Base-by-base conservation (phyloP, 768 basidiomycete species). In the Tubosaeta sp. region DNA sequence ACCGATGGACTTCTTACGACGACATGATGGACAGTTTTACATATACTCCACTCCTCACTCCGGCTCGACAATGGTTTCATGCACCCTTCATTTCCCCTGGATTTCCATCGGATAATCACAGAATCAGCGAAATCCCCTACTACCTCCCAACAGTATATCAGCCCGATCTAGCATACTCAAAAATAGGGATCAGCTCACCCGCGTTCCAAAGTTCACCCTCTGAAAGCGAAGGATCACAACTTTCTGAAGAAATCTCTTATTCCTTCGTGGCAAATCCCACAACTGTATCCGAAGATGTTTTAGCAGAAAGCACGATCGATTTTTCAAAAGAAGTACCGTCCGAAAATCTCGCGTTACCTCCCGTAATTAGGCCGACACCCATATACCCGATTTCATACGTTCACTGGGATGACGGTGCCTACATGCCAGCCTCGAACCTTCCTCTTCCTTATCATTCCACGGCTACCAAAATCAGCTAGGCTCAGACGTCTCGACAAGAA, bases 51-150 rank as follows among this genome's bases (percentile, higher is more conserved):
- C 49, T 51, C n/a, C 58, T 63, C 16, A 60, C 61, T 8, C 61
- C 71, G 22, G 42, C 55, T 5, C 68, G 70, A 34, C 69, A 71
- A 59, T 41, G 60, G n/a, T 51, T 65, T n/a, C 66, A 65, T 41
- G 56, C 57, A 6, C 58, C 68, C 10, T 47, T 56, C 32, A 51
- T 61, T 16, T 68, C 71, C 14, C 64, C 64, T 19, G 61, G 65
- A 16, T 39, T 55, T 31, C 54, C 59, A 43, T 44, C 54, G 8
- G 63, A 64, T 48, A 62, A 50, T 22, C 49, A 33, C 39, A 32
- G 43, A 27, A 46, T 55, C 46, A 27, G 48, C 27, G 65, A 56
- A 38, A 6, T 48, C 41, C 46, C 19, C 38, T 44, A 46, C 31
- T 55, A 54, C 25, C 48, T 53, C 22, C 29, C 45, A 2, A 33